Conservation (phyloP, 1,284 basidiomycete species). For the Mycena sp. region DNA sequence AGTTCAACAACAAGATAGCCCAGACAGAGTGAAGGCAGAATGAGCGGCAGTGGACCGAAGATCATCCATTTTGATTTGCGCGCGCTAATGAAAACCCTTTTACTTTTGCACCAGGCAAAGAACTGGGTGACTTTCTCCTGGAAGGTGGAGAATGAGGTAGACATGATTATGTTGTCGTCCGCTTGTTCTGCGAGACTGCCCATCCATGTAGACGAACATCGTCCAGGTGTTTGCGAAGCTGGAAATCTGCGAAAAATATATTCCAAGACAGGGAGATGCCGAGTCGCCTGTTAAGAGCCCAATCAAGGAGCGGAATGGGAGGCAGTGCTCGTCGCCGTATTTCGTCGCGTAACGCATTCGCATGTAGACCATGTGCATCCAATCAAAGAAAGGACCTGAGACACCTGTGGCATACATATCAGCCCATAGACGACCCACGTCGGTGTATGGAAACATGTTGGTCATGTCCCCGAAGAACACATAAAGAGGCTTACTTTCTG, state of each 20-base stretch:
- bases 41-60: conserved; percentile 18
- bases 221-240: neutral
- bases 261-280: conserved; percentile 38
- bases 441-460: conserved; percentile 35
- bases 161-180: neutral
- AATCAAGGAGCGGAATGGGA: neutral
- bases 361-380: conserved; percentile 29
- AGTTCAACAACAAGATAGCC: neutral
- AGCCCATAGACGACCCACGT: conserved; percentile 29
- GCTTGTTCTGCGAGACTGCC: neutral
- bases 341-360: conserved; percentile 24
- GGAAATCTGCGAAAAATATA: conserved; percentile 31
- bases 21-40: neutral
- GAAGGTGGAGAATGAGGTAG: conserved; percentile 17
- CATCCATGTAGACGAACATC: neutral
- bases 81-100: conserved; percentile 36
- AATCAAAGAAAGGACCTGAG: conserved; percentile 30
- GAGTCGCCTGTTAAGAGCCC: conserved; percentile 10
- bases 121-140: conserved; percentile 37
- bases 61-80: conserved; percentile 34
- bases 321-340: neutral
- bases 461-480: conserved; percentile 4
- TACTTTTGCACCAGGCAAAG: conserved; percentile 28
- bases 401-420: conserved; percentile 23
- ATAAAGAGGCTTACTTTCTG: conserved; percentile 17